Evolutionary conservation across 2,329 filamentous ascomycete genomes (phyloP), one percentile per base, ranked within the genome.

Genomic region (Ophiostoma sp.): DNA sequence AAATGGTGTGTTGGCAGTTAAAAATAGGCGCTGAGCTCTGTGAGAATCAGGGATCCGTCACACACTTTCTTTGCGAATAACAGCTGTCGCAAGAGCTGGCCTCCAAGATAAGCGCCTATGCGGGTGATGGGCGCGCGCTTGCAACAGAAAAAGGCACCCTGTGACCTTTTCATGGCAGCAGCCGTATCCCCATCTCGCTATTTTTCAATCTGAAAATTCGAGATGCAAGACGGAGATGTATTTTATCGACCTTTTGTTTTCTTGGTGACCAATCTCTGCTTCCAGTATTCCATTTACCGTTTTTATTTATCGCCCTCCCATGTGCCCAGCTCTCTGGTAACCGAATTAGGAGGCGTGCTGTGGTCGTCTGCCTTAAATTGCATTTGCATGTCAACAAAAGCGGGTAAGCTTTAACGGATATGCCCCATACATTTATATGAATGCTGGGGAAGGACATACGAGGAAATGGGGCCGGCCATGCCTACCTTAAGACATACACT

Each of bases 381-480:
- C 17, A 9, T 69, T 52, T 48, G 17, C 33, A 39, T 39, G 8
- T 25, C 33, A 39, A 39, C 19, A 25, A 22, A 42, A 63, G 59
- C 33, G 59, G 31, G 33, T 7, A n/a, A 19, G 4, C 19, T 39
- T 12, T 22, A 12, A 63, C 42, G 15, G 33, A 19, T 6, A 39
- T 22, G n/a, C 22, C 59, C 59, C 59, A 42, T 12, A 42, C 33
- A 36, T 25, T 8, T n/a, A 5, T n/a, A 5, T 6, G 22, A 52
- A 69, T 52, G 45, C 64, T 69, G 64, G 64, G 64, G 64, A 69
- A 69, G 64, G 64, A 69, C 52, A 31, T 52, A 50, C 28, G 55
- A 33, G 52, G 33, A 50, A 61, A 61, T 36, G 52, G 68, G 50
- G 39, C 36, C 33, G 36, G 22, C n/a, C 63, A 66, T 22, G 11